These are phyloP conservation scores for Paecilomyces sp. DNA, from an alignment of 2,329 filamentous ascomycete genomes.

Conservation along the genomic window DNA sequence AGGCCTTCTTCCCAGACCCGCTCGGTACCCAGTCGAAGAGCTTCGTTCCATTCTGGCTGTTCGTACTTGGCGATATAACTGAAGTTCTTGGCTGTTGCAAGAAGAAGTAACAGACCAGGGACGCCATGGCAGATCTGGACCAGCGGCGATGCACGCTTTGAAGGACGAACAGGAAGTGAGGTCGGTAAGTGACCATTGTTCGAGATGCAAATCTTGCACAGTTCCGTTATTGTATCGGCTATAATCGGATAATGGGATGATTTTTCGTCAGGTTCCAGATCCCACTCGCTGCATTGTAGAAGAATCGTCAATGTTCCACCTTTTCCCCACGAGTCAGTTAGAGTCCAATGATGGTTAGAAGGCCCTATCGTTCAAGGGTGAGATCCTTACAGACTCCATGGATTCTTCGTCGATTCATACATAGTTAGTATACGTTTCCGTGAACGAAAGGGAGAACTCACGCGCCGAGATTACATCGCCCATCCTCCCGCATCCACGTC, in stretches of 20 bases:
- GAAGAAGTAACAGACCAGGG: conserved; percentile 29
- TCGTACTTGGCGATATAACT: conserved; percentile 17
- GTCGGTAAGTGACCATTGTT: conserved; percentile 32
- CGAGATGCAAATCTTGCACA: conserved; percentile 28
- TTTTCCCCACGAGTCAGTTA: conserved; percentile 5
- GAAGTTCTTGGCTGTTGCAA: conserved; percentile 23
- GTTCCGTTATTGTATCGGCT: conserved; percentile 27
- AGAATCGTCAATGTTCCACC: conserved; percentile 31
- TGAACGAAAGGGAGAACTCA: conserved; percentile 14
- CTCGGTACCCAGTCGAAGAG: conserved; percentile 23
- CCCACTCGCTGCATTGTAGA: conserved; percentile 25
- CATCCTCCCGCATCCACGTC: conserved; percentile 35
- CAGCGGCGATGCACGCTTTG: conserved; percentile 18
- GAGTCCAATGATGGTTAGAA: neutral
- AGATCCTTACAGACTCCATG: conserved; percentile 13
- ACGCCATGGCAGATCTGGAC: conserved; percentile 37
- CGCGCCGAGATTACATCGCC: conserved; percentile 29
- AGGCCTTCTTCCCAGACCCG: conserved; percentile 36
- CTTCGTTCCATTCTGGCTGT: conserved; percentile 32
- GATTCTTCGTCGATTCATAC: conserved; percentile 6
- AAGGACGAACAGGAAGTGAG: conserved; percentile 22
- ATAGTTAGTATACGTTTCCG: neutral
- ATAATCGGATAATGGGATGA: conserved; percentile 21
- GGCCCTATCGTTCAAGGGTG: neutral
- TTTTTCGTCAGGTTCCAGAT: conserved; percentile 15